Base-by-base conservation (phyloP, 768 basidiomycete species). In the Auricularia auricula-judae region DNA sequence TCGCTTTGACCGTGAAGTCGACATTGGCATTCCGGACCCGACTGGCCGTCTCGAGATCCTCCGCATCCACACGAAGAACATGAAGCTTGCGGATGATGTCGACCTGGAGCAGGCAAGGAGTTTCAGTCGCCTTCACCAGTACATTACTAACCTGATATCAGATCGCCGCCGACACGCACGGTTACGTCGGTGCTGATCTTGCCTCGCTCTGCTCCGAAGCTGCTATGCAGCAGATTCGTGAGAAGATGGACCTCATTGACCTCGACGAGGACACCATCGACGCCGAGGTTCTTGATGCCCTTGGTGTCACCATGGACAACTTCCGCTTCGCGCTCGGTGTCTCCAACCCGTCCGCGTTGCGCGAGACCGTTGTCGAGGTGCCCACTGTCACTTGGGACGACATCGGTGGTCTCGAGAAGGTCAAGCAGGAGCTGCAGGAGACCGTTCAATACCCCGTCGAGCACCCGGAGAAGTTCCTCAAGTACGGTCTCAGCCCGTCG, bases 381-480 rank as follows among this genome's bases (percentile, higher is more conserved):
- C 97, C 97, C 18, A 98, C 93, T 58, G 93, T 95, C 72, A 97
- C 90, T 47, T 99, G 97, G 97, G 89, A 94, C 86, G 97, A 99
- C 71, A 87, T 99, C 73, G 97, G 97, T 86, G 97, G 97, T 79
- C 85, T 99, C 78, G 95, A 97, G 66, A 98, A 98, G 78, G 97
- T 99, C 89, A 98, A 99, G 81, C 86, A 85, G 78, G 97, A 99
- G 78, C 82, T 99, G 63, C 97, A 99, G 75, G 97, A 99, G 79
- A 99, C 97, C 11, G 96, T 99, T 0, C 96, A 98, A 74, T 99
- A 99, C 81, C 97, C 97, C 62, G 97, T 98, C 76, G 97, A 99
- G 77, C 97, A 98, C 74, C 97, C 97, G 66, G 97, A 99, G 76
- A 99, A 99, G 81, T 99, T 98, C 93, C 82, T 99, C 88, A 99